Conservation (phyloP, 768 basidiomycete genomes). For the Agrocybe pediades region DNA sequence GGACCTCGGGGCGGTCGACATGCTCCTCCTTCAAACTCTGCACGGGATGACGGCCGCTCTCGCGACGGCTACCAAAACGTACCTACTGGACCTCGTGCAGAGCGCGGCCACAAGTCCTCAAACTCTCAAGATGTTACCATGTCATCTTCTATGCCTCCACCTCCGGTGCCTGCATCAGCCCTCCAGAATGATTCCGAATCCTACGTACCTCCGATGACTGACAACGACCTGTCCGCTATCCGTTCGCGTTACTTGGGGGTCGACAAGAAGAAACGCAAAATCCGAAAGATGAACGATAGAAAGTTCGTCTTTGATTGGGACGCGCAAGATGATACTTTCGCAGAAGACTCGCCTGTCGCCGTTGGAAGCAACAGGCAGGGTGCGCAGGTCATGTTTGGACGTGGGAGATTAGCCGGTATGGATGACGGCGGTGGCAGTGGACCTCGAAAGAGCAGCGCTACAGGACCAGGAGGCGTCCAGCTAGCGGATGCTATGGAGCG, state of each 20-base stretch:
- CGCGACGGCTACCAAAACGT: constrained; percentile 63
- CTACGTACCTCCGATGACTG: constrained; percentile 71
- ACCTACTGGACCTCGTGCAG: constrained; percentile 85
- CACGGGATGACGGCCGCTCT: constrained; percentile 32
- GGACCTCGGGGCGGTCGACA: constrained; percentile 38
- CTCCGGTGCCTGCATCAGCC: constrained; percentile 36
- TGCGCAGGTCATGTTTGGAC: constrained; percentile 87
- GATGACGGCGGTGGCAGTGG: constrained; percentile 68
- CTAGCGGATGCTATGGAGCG: constrained; percentile 85
- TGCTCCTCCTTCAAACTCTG: constrained; percentile 31
- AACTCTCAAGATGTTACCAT: constrained; percentile 32
- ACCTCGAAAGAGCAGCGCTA: constrained; percentile 30
- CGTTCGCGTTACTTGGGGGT: constrained; percentile 94
- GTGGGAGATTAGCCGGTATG: constrained; percentile 84
- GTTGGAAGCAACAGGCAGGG: constrained; percentile 75
- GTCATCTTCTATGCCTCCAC: constrained; percentile 49
- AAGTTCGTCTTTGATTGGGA: constrained; percentile 99
- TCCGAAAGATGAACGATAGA: constrained; percentile 92
- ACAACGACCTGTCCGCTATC: constrained; percentile 78
- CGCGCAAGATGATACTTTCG: constrained; percentile 90
- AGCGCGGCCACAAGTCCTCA: constrained; percentile 50
- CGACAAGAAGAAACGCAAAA: constrained; percentile 91
- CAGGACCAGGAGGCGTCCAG: constrained; percentile 40
- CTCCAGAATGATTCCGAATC: constrained; percentile 35
- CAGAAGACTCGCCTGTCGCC: constrained; percentile 72